A percentile compares a stretch with the other conserved stretches of the same genome.
These are phyloP conservation scores for Parmales sp. DNA, from an alignment of 108 stramenopile genomes.

Conservation along the genomic window DNA sequence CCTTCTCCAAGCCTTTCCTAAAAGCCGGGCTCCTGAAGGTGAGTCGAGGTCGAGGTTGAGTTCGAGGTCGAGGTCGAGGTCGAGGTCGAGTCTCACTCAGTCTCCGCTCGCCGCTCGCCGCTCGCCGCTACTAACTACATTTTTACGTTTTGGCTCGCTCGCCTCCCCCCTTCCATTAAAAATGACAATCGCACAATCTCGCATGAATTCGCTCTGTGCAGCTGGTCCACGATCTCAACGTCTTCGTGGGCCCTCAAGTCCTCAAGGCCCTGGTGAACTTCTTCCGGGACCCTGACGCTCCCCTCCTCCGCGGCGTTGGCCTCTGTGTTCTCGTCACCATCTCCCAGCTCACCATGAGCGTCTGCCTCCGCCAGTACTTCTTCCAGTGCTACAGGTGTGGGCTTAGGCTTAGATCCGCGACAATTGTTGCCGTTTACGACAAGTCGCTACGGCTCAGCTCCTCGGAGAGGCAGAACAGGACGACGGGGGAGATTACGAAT, in stretches of 20 bases:
- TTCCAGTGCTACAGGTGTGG: conserved; percentile 78
- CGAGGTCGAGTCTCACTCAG: conserved; percentile 34
- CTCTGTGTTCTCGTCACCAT: conserved; percentile 48
- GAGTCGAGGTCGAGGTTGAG: not conserved
- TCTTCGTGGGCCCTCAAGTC: conserved; percentile 80
- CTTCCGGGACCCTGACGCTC: conserved; percentile 40
- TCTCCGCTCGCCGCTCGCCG: conserved; percentile 61
- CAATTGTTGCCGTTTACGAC: conserved; percentile 67
- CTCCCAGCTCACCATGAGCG: conserved; percentile 61
- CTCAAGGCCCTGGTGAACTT: conserved; percentile 62
- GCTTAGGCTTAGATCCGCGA: conserved; percentile 61
- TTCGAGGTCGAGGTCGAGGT: not conserved
- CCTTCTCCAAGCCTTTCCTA: not conserved
- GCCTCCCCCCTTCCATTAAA: too few species aligned
- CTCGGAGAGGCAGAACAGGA: conserved; percentile 47
- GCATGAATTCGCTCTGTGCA: conserved; percentile 63
- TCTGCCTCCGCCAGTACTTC: conserved; percentile 86
- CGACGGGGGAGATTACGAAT: conserved; percentile 74
- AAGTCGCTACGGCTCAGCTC: conserved; percentile 65
- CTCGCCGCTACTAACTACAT: conserved; percentile 48
- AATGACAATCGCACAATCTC: too few species aligned
- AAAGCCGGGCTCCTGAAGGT: conserved; percentile 9
- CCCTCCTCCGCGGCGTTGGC: conserved; percentile 37
- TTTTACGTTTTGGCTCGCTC: too few species aligned
- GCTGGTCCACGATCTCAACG: conserved; percentile 64